Percentiles rank a stretch among this genome's conserved stretches.
These are phyloP conservation scores for Staphylotrichum longicolle DNA, from an alignment of 495 filamentous ascomycete species.

Conservation along the genomic window DNA sequence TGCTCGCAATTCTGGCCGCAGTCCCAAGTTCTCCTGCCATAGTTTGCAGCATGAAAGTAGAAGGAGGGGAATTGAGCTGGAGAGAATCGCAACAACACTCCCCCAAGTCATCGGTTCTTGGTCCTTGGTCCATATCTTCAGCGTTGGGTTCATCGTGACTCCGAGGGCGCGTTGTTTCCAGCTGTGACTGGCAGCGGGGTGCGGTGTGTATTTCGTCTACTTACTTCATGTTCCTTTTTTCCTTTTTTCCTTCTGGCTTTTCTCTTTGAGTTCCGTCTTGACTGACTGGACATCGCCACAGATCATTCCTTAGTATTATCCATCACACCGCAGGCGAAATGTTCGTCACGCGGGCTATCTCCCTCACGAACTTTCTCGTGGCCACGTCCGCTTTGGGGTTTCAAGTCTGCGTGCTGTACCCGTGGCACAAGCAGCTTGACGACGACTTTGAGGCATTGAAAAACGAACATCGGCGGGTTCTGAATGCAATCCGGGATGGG, in stretches of 20 bases:
- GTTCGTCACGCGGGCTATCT: slow-evolving; percentile 57
- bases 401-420: slow-evolving; percentile 64
- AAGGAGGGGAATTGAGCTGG: too few species aligned
- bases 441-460: slow-evolving; percentile 58
- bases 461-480: slow-evolving; percentile 48
- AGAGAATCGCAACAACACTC: too few species aligned
- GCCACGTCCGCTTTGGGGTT: slow-evolving; percentile 60
- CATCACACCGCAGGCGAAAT: too few species aligned
- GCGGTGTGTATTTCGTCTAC: too few species aligned
- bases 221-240: neutral
- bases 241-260: neutral
- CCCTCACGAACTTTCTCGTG: slow-evolving; percentile 60
- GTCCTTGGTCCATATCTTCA: too few species aligned
- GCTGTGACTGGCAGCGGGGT: too few species aligned
- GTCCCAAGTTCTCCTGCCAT: neutral
- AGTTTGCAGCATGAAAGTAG: neutral
- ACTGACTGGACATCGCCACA: too few species aligned
- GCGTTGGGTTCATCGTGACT: too few species aligned
- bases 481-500: slow-evolving; percentile 17
- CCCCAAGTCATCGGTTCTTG: too few species aligned
- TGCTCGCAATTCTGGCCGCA: neutral
- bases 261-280: too few species aligned
- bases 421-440: slow-evolving; percentile 64
- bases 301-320: too few species aligned
- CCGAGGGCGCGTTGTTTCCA: too few species aligned